Evolutionary conservation across 2,329 filamentous ascomycete genomes (phyloP), one percentile per base, ranked within the genome.

Genomic region (Pseudogymnoascus sp.): DNA sequence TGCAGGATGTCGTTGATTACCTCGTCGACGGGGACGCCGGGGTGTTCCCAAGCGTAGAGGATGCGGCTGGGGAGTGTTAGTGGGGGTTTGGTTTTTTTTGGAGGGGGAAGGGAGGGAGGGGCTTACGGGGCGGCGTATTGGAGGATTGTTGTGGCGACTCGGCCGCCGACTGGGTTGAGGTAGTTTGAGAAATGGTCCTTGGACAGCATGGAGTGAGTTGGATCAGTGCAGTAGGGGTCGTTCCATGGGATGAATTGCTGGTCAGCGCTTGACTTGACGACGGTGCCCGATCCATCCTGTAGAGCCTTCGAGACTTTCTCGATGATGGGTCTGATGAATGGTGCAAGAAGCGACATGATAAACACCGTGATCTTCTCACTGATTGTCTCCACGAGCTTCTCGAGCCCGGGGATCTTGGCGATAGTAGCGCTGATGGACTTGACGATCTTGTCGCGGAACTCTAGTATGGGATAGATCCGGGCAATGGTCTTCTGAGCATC

Each of bases 361-460:
- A 97, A 97, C 6, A 96, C 82, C 0, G 93, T 96, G 42, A 99
- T 80, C 1, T 90, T 93, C 77, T 99, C 95, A 63, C 89, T 91
- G 70, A 99, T 96, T 70, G 91, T 93, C 67, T 97, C 93, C 21
- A 97, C 86, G n/a, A 97, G 80, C 65, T 87, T 82, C 76, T 96
- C 91, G 3, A 99, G 81, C 0, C 93, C 93, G 0, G 95, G 95
- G 40, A 99, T 89, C 78, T 96, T 97, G 70, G 92, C 86, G 68
- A 97, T 91, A 61, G 92, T 88, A 40, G 86, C 84, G 71, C 86
- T 91, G 74, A 99, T 92, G 42, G 87, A 84, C 69, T 91, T 91
- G 61, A 97, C 93, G 62, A 99, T 92, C 71, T 89, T 95, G 79
- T 99, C 95, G 65, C 93, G 85, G 80, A 97, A 99, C 65, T 90